A percentile compares a stretch with the other conserved stretches of the same genome.
These are phyloP conservation scores for Phytophthora tentaculata DNA, from an alignment of 352 stramenopile genomes.

Conservation along the genomic window DNA sequence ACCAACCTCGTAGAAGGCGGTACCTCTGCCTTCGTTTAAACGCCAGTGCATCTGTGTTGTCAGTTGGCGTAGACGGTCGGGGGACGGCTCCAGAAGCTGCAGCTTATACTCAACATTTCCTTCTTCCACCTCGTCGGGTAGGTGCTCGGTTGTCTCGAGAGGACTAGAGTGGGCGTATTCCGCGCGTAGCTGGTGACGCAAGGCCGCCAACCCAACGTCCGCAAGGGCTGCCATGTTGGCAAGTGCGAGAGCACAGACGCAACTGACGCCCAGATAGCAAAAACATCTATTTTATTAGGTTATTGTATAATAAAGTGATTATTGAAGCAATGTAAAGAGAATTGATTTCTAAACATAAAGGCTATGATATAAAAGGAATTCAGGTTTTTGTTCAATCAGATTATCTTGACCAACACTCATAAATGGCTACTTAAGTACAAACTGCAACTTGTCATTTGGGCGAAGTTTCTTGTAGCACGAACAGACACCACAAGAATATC, in stretches of 20 bases:
- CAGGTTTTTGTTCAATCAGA: not conserved
- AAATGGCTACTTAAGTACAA: no score
- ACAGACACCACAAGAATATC: no score
- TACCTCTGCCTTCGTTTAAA: conserved; percentile 87
- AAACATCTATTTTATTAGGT: not conserved
- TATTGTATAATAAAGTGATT: not conserved
- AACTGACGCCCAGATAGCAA: not conserved
- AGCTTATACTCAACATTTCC: conserved; percentile 93
- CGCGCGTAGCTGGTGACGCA: conserved; percentile 27
- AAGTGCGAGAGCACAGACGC: conserved; percentile 6
- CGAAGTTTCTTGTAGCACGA: no score
- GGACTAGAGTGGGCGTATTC: conserved; percentile 24
- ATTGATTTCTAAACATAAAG: not conserved
- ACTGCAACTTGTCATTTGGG: no score
- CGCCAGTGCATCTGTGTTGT: conserved; percentile 92
- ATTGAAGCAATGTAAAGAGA: not conserved
- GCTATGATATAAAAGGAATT: not conserved
- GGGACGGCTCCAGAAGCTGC: conserved; percentile 75
- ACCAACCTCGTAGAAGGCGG: conserved; percentile 89
- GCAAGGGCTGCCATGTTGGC: conserved; percentile 28
- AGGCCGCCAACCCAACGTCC: conserved; percentile 31
- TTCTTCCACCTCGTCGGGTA: conserved; percentile 87
- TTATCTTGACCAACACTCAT: not conserved
- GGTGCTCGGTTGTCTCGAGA: conserved; percentile 4
- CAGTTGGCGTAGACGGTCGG: conserved; percentile 84